These are phyloP conservation scores for Thinopyrum elongatum DNA, from an alignment of 176 grass and related monocot species.

Conservation along the genomic window DNA sequence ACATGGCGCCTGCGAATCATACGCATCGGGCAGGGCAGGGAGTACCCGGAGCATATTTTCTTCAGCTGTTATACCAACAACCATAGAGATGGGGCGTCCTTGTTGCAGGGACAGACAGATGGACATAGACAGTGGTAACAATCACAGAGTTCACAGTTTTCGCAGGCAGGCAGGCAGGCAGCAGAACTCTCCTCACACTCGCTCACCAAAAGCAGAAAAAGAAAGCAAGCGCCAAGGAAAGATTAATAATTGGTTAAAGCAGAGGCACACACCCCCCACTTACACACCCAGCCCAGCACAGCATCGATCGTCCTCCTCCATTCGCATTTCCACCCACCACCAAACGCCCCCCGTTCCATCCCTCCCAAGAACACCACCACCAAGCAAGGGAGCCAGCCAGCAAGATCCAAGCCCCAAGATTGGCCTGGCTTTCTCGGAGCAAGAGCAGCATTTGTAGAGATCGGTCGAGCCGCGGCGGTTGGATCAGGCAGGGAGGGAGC, in stretches of 20 bases:
- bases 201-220: conserved; percentile 23
- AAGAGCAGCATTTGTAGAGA: conserved; percentile 47
- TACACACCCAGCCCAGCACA: neutral
- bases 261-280: conserved; percentile 24
- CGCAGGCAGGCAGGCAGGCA: neutral
- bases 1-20: neutral
- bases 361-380: conserved; percentile 8
- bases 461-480: neutral
- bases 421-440: neutral
- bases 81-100: conserved; percentile 71
- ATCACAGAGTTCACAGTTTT: conserved; percentile 14
- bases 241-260: conserved; percentile 11
- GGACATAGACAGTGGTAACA: conserved; percentile 24
- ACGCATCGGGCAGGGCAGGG: neutral
- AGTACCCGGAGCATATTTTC: neutral
- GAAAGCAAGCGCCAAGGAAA: neutral
- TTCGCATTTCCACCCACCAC: conserved; percentile 47
- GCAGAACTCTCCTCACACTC: conserved; percentile 12
- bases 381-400: neutral
- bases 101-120: conserved; percentile 38
- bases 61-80: conserved; percentile 23
- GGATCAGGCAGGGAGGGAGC: neutral
- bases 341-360: conserved; percentile 20
- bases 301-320: conserved; percentile 25
- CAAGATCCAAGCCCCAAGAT: conserved; percentile 28